Evolutionary conservation across 495 filamentous ascomycete species (phyloP).

Genomic region (Aspergillus ostianus): DNA sequence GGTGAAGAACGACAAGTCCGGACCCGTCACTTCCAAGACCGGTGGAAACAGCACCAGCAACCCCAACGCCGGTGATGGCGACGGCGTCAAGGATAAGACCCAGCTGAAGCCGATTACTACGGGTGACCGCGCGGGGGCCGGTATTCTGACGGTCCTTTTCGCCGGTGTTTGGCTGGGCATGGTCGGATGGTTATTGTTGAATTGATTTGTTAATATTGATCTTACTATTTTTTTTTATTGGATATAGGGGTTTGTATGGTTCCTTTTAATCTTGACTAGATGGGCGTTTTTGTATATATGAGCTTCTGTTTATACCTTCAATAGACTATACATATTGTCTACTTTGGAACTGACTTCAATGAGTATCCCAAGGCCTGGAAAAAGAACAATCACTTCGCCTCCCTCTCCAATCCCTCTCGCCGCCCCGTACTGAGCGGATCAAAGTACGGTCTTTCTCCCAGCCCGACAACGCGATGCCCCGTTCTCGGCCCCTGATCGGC

Average conservation of each 20-base stretch:
- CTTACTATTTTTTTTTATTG: too few relatives aligned
- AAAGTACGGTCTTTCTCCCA: conserved; percentile 71
- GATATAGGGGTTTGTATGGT: background rate
- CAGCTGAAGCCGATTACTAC: conserved; percentile 43
- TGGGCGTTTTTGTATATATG: background rate
- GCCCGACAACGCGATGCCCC: conserved; percentile 60
- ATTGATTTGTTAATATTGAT: conserved; percentile 2
- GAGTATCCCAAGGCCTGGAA: background rate
- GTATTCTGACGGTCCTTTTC: conserved; percentile 57
- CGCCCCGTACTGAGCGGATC: conserved; percentile 46
- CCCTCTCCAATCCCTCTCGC: conserved; percentile 40
- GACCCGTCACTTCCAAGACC: conserved; percentile 36
- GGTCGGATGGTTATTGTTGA: conserved; percentile 20
- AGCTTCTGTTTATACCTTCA: background rate
- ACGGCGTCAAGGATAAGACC: conserved; percentile 7
- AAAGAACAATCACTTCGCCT: background rate
- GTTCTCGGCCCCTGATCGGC: conserved; percentile 53
- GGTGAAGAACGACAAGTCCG: conserved; percentile 9
- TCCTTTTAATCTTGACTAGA: background rate
- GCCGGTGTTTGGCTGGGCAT: conserved; percentile 32
- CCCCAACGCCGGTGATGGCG: conserved; percentile 30
- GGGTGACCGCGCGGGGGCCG: conserved; percentile 58
- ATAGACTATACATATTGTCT: background rate
- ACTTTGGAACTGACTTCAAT: background rate
- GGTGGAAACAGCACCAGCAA: conserved; percentile 50